phyloP scores from a whole-genome alignment of 2,329 filamentous ascomycete species.

The Calycina herbarum region DNA sequence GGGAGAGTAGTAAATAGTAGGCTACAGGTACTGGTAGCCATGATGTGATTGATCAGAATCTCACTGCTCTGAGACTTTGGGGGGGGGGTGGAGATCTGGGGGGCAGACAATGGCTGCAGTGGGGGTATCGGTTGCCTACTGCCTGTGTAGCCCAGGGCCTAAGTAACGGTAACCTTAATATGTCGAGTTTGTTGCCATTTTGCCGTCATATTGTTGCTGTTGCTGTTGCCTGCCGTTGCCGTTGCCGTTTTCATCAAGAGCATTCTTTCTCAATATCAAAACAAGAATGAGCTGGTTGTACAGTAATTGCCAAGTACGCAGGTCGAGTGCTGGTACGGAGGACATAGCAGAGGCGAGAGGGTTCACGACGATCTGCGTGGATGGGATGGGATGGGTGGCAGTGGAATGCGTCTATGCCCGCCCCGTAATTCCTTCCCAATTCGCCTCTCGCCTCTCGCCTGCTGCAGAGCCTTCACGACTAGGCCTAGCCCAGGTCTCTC shows the following conservation, averaged over 20 bases:
- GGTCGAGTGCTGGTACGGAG: background rate
- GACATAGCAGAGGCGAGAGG: too few relatives aligned
- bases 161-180: too few relatives aligned
- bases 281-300: background rate
- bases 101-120: background rate
- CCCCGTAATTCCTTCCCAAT: background rate
- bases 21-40: too few relatives aligned
- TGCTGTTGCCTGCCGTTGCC: too few relatives aligned
- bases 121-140: background rate
- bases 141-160: too few relatives aligned
- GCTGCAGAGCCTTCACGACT: background rate
- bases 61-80: background rate
- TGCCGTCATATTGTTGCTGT: too few relatives aligned
- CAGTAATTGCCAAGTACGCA: background rate
- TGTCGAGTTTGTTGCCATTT: too few relatives aligned
- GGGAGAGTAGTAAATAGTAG: too few relatives aligned
- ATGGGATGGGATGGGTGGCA: background rate
- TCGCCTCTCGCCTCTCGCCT: background rate
- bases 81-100: background rate
- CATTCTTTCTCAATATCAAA: too few relatives aligned
- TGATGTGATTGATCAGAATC: background rate
- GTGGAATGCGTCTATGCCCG: background rate
- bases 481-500: background rate
- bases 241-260: too few relatives aligned
- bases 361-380: background rate